Evolutionary conservation across 2,329 filamentous ascomycete genomes (phyloP), one percentile per base, ranked within the genome.

Genomic region (Ceratocystiopsis sp.): DNA sequence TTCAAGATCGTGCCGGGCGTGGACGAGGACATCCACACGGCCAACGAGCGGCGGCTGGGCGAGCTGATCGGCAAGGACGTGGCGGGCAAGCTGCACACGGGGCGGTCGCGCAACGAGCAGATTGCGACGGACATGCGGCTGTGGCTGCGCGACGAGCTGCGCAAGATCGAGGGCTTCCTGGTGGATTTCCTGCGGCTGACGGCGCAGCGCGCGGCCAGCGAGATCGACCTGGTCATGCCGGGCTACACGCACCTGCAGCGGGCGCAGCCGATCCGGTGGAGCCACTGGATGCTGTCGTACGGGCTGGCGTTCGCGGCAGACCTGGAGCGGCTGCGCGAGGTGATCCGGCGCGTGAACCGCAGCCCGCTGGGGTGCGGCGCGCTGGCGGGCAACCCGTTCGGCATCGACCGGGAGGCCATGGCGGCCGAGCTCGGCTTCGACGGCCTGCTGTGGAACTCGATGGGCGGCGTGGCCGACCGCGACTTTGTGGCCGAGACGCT

Each of bases 191-290:
- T 94, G 36, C 67, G 73, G 53, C 80, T 86, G 40, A 73, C 78
- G 14, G 70, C 76, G 34, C 64, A 66, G 39, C 73, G 84, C 25
- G 82, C 84, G 2, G 80, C 85, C 67, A 61, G 66, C 34, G 82
- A 91, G 54, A 77, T 87, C 49, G 78, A 83, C 51, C 68, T 75
- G 50, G 59, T 93, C 54, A 91, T 93, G 81, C 85, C 85, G 1
- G 83, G 83, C 3, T 93, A 93, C 63, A 93, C 84, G 14, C 85
- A 93, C 61, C 64, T 91, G 34, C 85, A 93, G 63, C 78, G 83
- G 42, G 84, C 84, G 1, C 63, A 83, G 61, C 84, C 84, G 1
- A 76, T 93, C 51, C 69, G 81, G 48, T 93, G 80, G 80, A 77
- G 71, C 44, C 84, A 91, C 55, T 89, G 80, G 80, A 67, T 93